phyloP scores from a whole-genome alignment of 495 filamentous ascomycete species.

The Penicillium angulare region DNA sequence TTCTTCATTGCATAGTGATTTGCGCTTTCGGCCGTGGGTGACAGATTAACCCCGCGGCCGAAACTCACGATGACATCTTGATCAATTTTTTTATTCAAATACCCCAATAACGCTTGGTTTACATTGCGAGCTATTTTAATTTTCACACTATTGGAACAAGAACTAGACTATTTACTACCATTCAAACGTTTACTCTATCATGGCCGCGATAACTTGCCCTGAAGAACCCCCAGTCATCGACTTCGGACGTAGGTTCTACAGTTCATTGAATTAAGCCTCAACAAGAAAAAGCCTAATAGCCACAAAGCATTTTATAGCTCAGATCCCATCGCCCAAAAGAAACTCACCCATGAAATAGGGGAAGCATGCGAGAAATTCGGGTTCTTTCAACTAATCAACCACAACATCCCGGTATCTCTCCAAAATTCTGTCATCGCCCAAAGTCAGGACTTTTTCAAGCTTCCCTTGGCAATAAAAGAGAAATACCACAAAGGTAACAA shows the following conservation, averaged over 20 bases:
- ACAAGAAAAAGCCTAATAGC: too few species aligned
- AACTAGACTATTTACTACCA: not conserved
- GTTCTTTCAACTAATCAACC: conserved; percentile 81
- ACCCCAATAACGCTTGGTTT: too few species aligned
- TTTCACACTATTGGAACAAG: not conserved
- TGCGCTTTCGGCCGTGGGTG: too few species aligned
- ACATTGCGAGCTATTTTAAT: too few species aligned
- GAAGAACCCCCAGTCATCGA: conserved; percentile 19
- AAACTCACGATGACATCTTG: too few species aligned
- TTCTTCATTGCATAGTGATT: too few species aligned
- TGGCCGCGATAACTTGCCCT: not conserved
- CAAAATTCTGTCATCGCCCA: conserved; percentile 64
- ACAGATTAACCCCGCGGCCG: too few species aligned
- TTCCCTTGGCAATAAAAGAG: conserved; percentile 58
- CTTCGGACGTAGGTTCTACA: conserved; percentile 10
- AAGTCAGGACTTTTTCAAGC: conserved; percentile 70
- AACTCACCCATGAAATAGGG: conserved; percentile 11
- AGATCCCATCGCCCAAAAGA: conserved; percentile 3
- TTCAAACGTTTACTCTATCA: not conserved
- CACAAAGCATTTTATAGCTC: conserved; percentile 16
- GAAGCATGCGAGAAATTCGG: conserved; percentile 56
- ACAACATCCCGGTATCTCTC: conserved; percentile 66
- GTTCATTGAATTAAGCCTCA: too few species aligned
- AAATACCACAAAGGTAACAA: conserved; percentile 21
- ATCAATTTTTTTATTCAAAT: too few species aligned